Percentiles rank a stretch among this genome's conserved stretches.
phyloP scores from a whole-genome alignment of 768 basidiomycete species.

The Xanthoconium stramineum region DNA sequence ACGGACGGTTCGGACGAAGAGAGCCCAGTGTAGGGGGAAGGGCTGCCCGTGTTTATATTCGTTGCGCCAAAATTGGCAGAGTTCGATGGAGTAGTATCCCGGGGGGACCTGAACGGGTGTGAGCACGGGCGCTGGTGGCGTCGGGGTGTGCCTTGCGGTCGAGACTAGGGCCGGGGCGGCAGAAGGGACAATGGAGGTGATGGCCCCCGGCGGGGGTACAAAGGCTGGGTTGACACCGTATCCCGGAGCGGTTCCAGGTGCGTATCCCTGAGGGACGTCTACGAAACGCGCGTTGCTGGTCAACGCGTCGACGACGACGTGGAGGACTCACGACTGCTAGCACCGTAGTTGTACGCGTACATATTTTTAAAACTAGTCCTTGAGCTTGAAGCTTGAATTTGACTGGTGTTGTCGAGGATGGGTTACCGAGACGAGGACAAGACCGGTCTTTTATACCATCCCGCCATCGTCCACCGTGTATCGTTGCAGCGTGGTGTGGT shows the following conservation, averaged over 20 bases:
- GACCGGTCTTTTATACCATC: conserved; percentile 8
- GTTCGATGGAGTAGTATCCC: conserved; percentile 21
- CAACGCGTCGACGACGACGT: background rate
- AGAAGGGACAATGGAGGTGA: background rate
- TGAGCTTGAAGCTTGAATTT: background rate
- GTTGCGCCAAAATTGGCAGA: conserved; percentile 30
- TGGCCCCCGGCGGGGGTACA: background rate
- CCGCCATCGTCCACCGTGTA: background rate
- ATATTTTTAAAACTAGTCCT: background rate
- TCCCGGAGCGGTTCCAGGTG: background rate
- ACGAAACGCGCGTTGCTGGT: background rate
- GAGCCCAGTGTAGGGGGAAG: conserved; percentile 27
- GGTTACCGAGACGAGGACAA: background rate
- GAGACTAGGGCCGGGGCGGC: background rate
- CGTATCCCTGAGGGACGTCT: conserved; percentile 3
- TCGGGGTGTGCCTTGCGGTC: background rate
- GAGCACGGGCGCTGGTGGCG: conserved; percentile 4
- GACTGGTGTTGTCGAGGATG: background rate
- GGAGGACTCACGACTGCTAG: conserved; percentile 1
- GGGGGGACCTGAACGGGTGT: conserved; percentile 15
- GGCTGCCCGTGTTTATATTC: conserved; percentile 9
- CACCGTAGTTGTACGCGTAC: conserved; percentile 2
- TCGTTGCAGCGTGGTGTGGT: background rate
- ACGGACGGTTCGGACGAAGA: conserved; percentile 26
- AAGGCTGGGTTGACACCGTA: background rate